Percentiles rank a stretch among this genome's conserved stretches.
These are phyloP conservation scores for Pythium rishiriense DNA, from an alignment of 352 stramenopile genomes.

Conservation along the genomic window DNA sequence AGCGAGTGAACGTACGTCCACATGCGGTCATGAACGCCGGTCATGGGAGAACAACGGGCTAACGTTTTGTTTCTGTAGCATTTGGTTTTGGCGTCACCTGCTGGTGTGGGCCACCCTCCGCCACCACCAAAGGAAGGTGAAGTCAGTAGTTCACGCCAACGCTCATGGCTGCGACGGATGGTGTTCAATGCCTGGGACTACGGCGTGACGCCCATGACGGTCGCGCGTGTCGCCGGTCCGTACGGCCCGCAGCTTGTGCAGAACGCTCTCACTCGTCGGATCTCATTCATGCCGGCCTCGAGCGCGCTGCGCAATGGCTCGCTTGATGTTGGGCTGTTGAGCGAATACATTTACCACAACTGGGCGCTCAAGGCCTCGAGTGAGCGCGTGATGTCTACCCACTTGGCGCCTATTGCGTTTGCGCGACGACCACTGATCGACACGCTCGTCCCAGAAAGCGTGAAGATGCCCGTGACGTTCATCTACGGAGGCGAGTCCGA, in stretches of 20 bases:
- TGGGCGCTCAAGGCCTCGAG: constrained; percentile 78
- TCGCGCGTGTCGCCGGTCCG: constrained; percentile 69
- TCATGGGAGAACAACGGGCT: not conserved
- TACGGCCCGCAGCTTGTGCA: constrained; percentile 77
- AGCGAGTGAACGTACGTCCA: constrained; percentile 57
- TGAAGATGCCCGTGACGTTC: constrained; percentile 83
- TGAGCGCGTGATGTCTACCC: constrained; percentile 73
- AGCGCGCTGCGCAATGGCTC: constrained; percentile 71
- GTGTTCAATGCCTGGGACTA: constrained; percentile 61
- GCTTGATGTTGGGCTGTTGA: constrained; percentile 60
- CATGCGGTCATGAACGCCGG: too few relatives aligned
- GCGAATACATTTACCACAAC: constrained; percentile 86
- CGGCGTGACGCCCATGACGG: constrained; percentile 73
- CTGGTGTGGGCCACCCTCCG: constrained; percentile 59
- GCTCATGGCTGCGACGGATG: constrained; percentile 58
- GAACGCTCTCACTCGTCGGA: constrained; percentile 58
- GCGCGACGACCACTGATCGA: constrained; percentile 70
- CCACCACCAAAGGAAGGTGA: constrained; percentile 45
- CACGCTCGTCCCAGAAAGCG: constrained; percentile 46
- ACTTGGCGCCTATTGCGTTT: constrained; percentile 69
- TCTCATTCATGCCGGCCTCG: constrained; percentile 72
- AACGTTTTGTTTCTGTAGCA: constrained; percentile 38
- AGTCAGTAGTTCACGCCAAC: constrained; percentile 32
- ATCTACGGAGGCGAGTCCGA: constrained; percentile 80
- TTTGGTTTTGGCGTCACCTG: constrained; percentile 72